These are phyloP conservation scores for Mortierella sp. DNA, from an alignment of 371 early-diverging fungal species.

Conservation along the genomic window DNA sequence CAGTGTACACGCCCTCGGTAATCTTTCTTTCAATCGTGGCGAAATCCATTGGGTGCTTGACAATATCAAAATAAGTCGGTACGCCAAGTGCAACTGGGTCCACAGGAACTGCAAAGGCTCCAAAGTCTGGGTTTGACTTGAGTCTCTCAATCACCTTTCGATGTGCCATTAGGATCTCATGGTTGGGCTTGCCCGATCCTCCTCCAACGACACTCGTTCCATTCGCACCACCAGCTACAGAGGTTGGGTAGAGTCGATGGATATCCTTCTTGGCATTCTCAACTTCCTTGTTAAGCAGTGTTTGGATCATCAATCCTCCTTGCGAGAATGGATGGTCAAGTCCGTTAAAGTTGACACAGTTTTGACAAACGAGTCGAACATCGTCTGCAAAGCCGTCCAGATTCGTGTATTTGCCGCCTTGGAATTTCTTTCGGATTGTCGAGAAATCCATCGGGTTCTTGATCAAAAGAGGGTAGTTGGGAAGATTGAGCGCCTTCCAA, in stretches of 20 bases:
- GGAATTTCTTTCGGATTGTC: slow-evolving; percentile 77
- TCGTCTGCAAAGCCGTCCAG: slow-evolving; percentile 76
- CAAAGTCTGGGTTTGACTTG: slow-evolving; percentile 53
- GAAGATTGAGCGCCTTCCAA: slow-evolving; percentile 80
- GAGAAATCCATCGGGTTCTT: slow-evolving; percentile 92
- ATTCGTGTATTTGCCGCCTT: slow-evolving; percentile 60
- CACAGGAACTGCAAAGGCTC: slow-evolving; percentile 72
- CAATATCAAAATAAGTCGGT: slow-evolving; percentile 83
- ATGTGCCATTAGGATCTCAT: slow-evolving; percentile 33
- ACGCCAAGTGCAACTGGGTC: slow-evolving; percentile 76
- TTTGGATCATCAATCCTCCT: slow-evolving; percentile 67
- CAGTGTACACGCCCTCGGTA: slow-evolving; percentile 53
- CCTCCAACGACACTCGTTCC: slow-evolving; percentile 10
- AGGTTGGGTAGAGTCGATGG: slow-evolving; percentile 28
- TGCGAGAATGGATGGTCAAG: slow-evolving; percentile 70
- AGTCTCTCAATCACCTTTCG: slow-evolving; percentile 53
- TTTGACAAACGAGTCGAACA: slow-evolving; percentile 79
- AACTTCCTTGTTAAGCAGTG: slow-evolving; percentile 63
- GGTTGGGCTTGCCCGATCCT: slow-evolving; percentile 12
- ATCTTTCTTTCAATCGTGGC: slow-evolving; percentile 88
- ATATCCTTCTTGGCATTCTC: slow-evolving; percentile 51
- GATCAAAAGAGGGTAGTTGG: slow-evolving; percentile 84
- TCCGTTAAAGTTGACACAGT: slow-evolving; percentile 94
- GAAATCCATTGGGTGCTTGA: slow-evolving; percentile 98
- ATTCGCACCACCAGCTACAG: slow-evolving; percentile 9